Base-by-base conservation (phyloP, 495 filamentous ascomycete species). In the Glarea lozoyensis region DNA sequence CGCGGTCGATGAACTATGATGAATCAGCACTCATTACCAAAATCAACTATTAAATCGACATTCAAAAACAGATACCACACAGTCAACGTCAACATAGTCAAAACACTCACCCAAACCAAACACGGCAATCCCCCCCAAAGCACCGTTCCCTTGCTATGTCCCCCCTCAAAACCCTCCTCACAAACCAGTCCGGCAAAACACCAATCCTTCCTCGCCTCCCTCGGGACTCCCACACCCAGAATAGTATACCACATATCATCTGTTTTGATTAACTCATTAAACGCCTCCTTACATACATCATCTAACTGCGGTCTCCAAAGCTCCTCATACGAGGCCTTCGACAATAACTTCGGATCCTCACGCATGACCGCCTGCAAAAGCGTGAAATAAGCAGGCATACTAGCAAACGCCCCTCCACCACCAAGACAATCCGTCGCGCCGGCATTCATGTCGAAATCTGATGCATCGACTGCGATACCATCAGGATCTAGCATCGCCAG, bases 1-100 rank as follows among this genome's bases (percentile, higher is more conserved):
- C 63, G 17, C 62, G 65, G 50, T 72, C 67, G 45, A 70, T 58
- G 32, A 72, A 72, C 59, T 60, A 64, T 21, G 62, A 18, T 66
- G 50, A 1, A 64, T 66, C 37, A 51, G 37, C 13, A 54, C 62
- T n/a, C n/a, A n/a, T n/a, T n/a, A n/a, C n/a, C n/a, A n/a, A n/a
- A n/a, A n/a, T n/a, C n/a, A n/a, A n/a, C n/a, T n/a, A n/a, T n/a
- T n/a, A n/a, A n/a, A n/a, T n/a, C n/a, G n/a, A n/a, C n/a, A n/a
- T n/a, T n/a, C n/a, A n/a, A n/a, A n/a, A n/a, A n/a, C n/a, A n/a
- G n/a, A n/a, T n/a, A n/a, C n/a, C n/a, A n/a, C n/a, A n/a, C n/a
- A n/a, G n/a, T n/a, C n/a, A n/a, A n/a, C n/a, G n/a, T n/a, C n/a
- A n/a, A n/a, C n/a, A n/a, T n/a, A n/a, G n/a, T n/a, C n/a, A n/a